A percentile compares a stretch with the other conserved stretches of the same genome.
Evolutionary conservation across 768 basidiomycete species (phyloP).

Genomic region (Leccinellum luteum): DNA sequence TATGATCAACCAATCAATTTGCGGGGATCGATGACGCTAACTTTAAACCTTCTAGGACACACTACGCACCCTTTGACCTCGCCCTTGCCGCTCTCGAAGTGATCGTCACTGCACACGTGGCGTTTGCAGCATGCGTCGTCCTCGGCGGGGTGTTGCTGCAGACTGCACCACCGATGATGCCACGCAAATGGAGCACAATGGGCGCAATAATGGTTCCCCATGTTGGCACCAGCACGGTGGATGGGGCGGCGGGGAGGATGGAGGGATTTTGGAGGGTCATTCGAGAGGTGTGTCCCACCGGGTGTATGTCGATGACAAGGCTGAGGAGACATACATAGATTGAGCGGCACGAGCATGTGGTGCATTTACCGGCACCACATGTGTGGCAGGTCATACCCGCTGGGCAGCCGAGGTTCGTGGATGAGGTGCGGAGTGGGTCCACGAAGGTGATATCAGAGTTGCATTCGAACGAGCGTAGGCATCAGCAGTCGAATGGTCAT

Average conservation of each 20-base stretch:
- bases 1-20: too few species aligned
- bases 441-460: too few species aligned
- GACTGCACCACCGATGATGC: conserved; percentile 64
- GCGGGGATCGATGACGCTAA: too few species aligned
- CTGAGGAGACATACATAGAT: conserved; percentile 44
- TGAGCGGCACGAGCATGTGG: conserved; percentile 79
- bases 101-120: conserved; percentile 73
- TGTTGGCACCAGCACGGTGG: background rate
- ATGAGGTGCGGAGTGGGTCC: background rate
- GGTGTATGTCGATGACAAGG: background rate
- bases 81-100: conserved; percentile 77
- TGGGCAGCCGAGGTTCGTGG: conserved; percentile 22
- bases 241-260: conserved; percentile 59
- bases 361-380: conserved; percentile 81
- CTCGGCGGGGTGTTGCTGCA: conserved; percentile 88
- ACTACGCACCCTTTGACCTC: conserved; percentile 80
- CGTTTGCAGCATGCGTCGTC: conserved; percentile 79
- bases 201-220: conserved; percentile 9
- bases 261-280: conserved; percentile 77
- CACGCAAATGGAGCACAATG: conserved; percentile 5
- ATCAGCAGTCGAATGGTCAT: conserved; percentile 10
- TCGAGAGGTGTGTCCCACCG: conserved; percentile 61
- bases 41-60: conserved; percentile 29
- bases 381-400: conserved; percentile 80
- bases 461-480: background rate